phyloP scores from a whole-genome alignment of 2,329 filamentous ascomycete species.

The Diplodia corticola region DNA sequence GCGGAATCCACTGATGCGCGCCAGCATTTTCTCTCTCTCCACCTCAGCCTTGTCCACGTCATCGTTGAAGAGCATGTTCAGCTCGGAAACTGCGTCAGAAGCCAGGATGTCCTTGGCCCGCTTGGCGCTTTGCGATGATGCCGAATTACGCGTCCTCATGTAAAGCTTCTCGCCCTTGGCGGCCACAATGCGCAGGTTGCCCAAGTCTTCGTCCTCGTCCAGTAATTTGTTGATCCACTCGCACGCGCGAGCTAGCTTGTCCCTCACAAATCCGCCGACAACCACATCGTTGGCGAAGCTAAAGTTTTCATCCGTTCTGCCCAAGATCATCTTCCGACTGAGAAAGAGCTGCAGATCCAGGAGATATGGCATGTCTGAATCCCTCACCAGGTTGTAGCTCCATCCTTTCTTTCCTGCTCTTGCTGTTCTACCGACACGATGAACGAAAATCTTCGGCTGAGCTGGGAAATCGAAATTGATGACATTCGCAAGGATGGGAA shows the following conservation, averaged over 20 bases:
- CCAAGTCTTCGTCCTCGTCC: conserved; percentile 72
- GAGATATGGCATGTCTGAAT: conserved; percentile 86
- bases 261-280: conserved; percentile 72
- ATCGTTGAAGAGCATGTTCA: conserved; percentile 74
- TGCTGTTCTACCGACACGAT: conserved; percentile 93
- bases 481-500: conserved; percentile 91
- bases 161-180: conserved; percentile 92
- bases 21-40: conserved; percentile 81
- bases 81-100: conserved; percentile 68
- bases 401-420: conserved; percentile 90
- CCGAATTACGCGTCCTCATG: conserved; percentile 82
- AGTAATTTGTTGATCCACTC: conserved; percentile 85
- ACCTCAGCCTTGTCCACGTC: conserved; percentile 61
- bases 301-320: conserved; percentile 61
- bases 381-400: conserved; percentile 89
- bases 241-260: conserved; percentile 70
- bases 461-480: conserved; percentile 99
- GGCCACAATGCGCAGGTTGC: conserved; percentile 69
- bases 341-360: conserved; percentile 94
- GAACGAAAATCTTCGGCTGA: conserved; percentile 94
- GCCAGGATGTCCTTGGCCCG: conserved; percentile 75
- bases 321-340: conserved; percentile 77
- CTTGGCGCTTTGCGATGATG: conserved; percentile 87
- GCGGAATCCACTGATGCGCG: conserved; percentile 82
- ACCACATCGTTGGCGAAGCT: conserved; percentile 83